Evolutionary conservation across 2,329 filamentous ascomycete genomes (phyloP), one percentile per base, ranked within the genome.

Genomic region (Fusarium torreyae): DNA sequence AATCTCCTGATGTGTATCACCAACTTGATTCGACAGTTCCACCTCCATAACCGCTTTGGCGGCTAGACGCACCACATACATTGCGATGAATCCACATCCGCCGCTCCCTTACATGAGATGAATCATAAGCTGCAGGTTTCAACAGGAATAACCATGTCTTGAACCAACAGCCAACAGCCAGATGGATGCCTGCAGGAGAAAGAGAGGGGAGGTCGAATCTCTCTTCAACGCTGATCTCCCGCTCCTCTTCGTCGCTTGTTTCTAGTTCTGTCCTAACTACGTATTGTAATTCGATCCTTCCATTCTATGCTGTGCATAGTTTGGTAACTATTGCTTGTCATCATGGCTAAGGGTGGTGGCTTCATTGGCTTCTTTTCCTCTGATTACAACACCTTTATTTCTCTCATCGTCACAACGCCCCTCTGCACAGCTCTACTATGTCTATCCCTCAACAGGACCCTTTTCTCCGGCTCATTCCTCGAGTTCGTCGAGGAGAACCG

Each of bases 331-430:
- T 58, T 31, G 4, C 10, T 36, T 42, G n/a, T 39, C 9, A n/a
- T 6, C 22, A 64, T 64, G 61, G 44, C 50, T 7, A 49, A 20
- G 4, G n/a, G 26, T 15, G 50, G 50, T 6, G 44, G 39, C 22
- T 64, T 62, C 6, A 40, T 57, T 4, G 39, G 38, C 15, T 65
- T 65, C 53, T 65, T 65, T 10, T 33, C 52, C 14, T 65, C 59
- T 8, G 62, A 65, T 18, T 65, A 44, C 1, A 58, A 58, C 8
- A 63, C 51, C 14, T 63, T 64, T 9, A 49, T 65, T 26, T 55
- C 59, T 8, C 58, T 65, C 14, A 20, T 49, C 26, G 22, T 65
- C 8, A 64, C 62, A 4, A 58, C 62, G 2, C 59, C 59, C 4
- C 20, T 59, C 13, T 55, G 57, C 33, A 63, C 39, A 10, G 22